A percentile compares a stretch with the other conserved stretches of the same genome.
Conservation (phyloP, 805 yeast genomes). For the Gaillardinia entomophila region DNA sequence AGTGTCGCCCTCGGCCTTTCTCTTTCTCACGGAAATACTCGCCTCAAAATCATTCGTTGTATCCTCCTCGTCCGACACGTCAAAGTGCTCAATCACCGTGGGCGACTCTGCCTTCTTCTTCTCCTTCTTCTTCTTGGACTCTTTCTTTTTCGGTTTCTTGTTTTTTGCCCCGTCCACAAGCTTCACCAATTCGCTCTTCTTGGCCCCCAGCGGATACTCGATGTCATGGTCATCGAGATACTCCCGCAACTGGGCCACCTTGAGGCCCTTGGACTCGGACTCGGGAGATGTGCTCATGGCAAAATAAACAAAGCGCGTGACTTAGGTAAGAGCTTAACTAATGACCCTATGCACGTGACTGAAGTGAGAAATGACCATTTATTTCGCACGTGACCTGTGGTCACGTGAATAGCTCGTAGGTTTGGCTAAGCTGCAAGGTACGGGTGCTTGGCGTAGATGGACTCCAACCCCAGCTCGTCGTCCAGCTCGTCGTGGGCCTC, state of each 20-base stretch:
- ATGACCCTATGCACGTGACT: not conserved
- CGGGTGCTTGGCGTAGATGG: not conserved
- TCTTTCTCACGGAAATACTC: conserved; percentile 3
- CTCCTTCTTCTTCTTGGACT: conserved; percentile 1
- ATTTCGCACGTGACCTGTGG: no score
- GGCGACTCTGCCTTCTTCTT: conserved; percentile 2
- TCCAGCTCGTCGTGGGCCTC: not conserved
- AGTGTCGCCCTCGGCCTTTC: conserved; percentile 5
- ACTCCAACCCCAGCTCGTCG: not conserved
- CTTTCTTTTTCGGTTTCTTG: conserved; percentile 1
- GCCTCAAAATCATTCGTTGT: conserved; percentile 27
- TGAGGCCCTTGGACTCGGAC: conserved; percentile 26
- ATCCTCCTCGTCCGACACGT: not conserved
- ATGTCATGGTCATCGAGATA: conserved; percentile 60
- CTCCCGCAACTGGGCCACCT: conserved; percentile 65
- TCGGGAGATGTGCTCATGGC: not conserved
- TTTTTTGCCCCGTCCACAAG: conserved; percentile 39
- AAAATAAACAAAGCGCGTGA: not conserved
- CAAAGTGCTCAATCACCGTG: not conserved
- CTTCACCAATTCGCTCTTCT: conserved; percentile 60
- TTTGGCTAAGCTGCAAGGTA: no score
- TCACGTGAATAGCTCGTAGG: no score
- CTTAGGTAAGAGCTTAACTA: not conserved
- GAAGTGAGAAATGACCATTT: not conserved
- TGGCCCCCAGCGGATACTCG: conserved; percentile 55